Evolutionary conservation across 2,329 filamentous ascomycete genomes (phyloP).

Genomic region (Teratosphaeria viscida): DNA sequence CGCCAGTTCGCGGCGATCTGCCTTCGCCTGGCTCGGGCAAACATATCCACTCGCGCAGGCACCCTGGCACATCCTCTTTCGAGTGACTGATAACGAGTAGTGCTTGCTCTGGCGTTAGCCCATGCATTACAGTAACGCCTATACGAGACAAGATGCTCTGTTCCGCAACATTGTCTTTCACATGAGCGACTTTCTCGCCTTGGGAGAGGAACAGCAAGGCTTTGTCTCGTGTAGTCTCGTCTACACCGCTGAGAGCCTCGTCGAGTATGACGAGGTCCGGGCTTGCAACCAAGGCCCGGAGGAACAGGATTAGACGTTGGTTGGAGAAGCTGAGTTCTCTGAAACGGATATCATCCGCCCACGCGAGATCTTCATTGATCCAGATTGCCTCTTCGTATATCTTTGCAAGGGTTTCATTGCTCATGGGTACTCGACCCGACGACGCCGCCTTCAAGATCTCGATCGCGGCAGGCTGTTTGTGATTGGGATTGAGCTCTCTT

Average conservation of each 20-base stretch:
- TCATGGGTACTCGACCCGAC: background rate
- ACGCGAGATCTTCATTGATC: constrained; percentile 34
- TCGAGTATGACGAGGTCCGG: constrained; percentile 42
- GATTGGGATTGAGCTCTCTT: constrained; percentile 56
- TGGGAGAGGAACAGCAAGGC: constrained; percentile 67
- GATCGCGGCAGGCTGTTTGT: constrained; percentile 5
- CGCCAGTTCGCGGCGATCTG: constrained; percentile 51
- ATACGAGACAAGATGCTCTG: constrained; percentile 26
- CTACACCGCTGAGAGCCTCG: constrained; percentile 43
- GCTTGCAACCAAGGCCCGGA: constrained; percentile 41
- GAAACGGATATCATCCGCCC: constrained; percentile 60
- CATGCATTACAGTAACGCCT: constrained; percentile 44
- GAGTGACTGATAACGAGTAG: constrained; percentile 88
- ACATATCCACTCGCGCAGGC: constrained; percentile 75
- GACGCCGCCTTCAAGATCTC: constrained; percentile 3
- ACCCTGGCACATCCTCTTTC: constrained; percentile 78
- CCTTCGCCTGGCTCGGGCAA: constrained; percentile 65
- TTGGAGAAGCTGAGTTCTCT: constrained; percentile 67
- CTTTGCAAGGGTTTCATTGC: constrained; percentile 4
- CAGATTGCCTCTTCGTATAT: constrained; percentile 10
- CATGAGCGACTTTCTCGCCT: constrained; percentile 26
- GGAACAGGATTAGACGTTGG: constrained; percentile 75
- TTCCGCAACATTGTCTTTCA: constrained; percentile 11
- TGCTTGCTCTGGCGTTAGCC: constrained; percentile 62
- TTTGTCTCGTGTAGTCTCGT: constrained; percentile 61